Conservation (phyloP, 2,329 filamentous ascomycete species). For the Tolypocladium pustulatum region DNA sequence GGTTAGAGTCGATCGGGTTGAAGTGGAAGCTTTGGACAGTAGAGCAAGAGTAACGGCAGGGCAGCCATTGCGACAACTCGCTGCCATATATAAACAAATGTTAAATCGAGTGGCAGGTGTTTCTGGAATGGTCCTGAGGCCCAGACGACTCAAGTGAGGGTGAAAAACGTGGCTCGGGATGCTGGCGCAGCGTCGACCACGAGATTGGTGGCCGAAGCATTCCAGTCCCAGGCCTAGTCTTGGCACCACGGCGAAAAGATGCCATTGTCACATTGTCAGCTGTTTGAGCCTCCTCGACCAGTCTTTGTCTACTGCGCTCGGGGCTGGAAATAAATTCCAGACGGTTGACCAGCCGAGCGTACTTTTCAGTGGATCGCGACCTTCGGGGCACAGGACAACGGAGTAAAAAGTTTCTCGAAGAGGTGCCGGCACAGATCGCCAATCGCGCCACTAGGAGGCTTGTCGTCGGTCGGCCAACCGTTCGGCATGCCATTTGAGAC, state of each 20-base stretch:
- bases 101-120: conserved; percentile 1
- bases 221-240: background rate
- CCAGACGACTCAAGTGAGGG: background rate
- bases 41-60: background rate
- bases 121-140: background rate
- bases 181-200: background rate
- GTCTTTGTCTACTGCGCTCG: background rate
- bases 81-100: background rate
- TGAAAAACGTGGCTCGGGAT: background rate
- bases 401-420: background rate
- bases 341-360: background rate
- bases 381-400: background rate
- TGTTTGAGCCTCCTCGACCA: background rate
- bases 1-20: background rate
- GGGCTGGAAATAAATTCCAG: background rate
- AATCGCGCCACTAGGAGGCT: background rate
- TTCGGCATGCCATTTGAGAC: background rate
- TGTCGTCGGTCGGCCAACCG: background rate
- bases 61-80: background rate
- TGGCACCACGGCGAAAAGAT: background rate
- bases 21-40: background rate
- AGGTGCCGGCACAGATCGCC: background rate
- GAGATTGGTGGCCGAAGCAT: background rate
- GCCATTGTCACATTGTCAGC: background rate
- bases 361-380: background rate